Evolutionary conservation across 108 stramenopile species (phyloP).

Genomic region (Fragilaria crotonensis): DNA sequence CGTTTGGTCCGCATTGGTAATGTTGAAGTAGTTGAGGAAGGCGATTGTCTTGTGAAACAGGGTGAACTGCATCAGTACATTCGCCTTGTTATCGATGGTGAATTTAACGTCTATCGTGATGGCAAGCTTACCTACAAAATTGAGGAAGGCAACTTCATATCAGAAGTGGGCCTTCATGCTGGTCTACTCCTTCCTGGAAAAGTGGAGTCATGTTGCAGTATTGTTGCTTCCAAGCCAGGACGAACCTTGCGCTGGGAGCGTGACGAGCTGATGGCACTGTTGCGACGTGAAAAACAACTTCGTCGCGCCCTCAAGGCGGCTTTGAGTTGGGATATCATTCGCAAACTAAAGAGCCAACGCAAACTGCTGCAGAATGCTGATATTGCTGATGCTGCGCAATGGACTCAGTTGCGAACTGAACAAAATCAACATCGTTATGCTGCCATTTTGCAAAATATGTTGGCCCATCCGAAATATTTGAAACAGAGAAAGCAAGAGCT

Average conservation of each 20-base stretch:
- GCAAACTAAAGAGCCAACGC: constrained; percentile 75
- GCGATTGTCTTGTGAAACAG: constrained; percentile 48
- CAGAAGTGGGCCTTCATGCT: constrained; percentile 74
- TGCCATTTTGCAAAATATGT: constrained; percentile 64
- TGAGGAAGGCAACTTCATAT: constrained; percentile 73
- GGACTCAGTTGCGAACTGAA: constrained; percentile 69
- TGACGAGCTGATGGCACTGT: constrained; percentile 50
- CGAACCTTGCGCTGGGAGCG: constrained; percentile 60
- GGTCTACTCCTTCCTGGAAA: constrained; percentile 60
- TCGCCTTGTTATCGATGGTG: constrained; percentile 64
- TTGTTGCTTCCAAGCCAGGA: constrained; percentile 30
- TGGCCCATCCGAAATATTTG: constrained; percentile 31
- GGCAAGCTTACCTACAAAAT: constrained; percentile 60
- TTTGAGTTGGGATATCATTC: constrained; percentile 81
- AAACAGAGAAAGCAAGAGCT: constrained; percentile 46
- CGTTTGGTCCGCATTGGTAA: constrained; percentile 41
- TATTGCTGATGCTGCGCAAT: constrained; percentile 50
- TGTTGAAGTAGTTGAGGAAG: constrained; percentile 37
- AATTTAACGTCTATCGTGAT: constrained; percentile 58
- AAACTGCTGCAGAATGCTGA: constrained; percentile 33
- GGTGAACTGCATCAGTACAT: constrained; percentile 52
- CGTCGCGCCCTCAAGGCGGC: constrained; percentile 56
- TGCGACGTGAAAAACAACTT: constrained; percentile 40
- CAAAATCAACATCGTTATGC: constrained; percentile 66
- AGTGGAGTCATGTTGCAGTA: constrained; percentile 58